Evolutionary conservation across 768 basidiomycete species (phyloP).

Genomic region (Porphyrellus cyaneotinctus): DNA sequence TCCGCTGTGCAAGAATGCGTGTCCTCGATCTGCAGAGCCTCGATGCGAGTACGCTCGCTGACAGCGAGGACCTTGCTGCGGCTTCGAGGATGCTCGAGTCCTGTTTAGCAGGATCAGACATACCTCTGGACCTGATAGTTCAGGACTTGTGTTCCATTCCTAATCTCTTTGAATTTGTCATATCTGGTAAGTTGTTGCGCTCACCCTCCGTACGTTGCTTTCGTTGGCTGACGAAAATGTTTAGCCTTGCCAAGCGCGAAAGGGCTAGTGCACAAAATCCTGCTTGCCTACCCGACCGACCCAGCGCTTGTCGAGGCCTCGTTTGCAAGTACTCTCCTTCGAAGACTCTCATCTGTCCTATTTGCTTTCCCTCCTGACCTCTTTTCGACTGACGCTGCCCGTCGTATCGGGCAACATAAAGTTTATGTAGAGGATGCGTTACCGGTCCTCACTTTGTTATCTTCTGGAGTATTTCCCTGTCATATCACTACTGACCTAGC

Average conservation of each 20-base stretch:
- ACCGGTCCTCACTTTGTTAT: slow-evolving; percentile 18
- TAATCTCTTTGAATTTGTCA: slow-evolving; percentile 27
- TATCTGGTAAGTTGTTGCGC: slow-evolving; percentile 23
- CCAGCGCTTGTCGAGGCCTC: slow-evolving; percentile 22
- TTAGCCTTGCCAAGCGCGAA: slow-evolving; percentile 15
- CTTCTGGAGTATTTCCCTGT: slow-evolving; percentile 8
- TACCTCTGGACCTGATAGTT: slow-evolving; percentile 21
- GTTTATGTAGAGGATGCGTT: slow-evolving; percentile 23
- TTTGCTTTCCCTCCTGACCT: slow-evolving; percentile 20
- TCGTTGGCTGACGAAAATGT: background rate
- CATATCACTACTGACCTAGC: background rate
- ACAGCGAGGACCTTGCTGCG: slow-evolving; percentile 15
- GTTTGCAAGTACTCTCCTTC: slow-evolving; percentile 19
- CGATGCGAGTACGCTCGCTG: slow-evolving; percentile 15
- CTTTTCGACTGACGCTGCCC: slow-evolving; percentile 7
- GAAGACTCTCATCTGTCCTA: slow-evolving; percentile 23
- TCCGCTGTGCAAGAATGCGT: background rate
- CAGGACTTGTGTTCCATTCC: slow-evolving; percentile 27
- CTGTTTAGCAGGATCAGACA: slow-evolving; percentile 24
- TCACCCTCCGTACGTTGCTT: background rate
- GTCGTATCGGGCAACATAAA: slow-evolving; percentile 18
- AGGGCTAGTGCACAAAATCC: slow-evolving; percentile 26
- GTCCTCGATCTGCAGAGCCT: slow-evolving; percentile 18
- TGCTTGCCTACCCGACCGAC: slow-evolving; percentile 32
- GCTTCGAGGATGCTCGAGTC: slow-evolving; percentile 17